Conservation (phyloP, 1,284 basidiomycete genomes). For the Ustilago shanxiensis region DNA sequence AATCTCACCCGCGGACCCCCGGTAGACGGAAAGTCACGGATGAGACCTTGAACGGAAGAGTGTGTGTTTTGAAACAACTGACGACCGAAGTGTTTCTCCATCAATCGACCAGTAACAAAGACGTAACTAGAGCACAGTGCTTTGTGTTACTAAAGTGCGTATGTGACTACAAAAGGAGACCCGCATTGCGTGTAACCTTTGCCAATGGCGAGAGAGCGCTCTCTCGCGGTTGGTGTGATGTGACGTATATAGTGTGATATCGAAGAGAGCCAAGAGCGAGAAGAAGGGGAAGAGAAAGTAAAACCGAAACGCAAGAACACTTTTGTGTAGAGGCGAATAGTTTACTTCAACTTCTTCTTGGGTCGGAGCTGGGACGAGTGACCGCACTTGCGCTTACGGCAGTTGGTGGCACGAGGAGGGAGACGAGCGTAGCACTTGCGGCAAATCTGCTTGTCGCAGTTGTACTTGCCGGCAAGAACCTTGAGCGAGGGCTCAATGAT, state of each 20-base stretch:
- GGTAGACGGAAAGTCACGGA: background rate
- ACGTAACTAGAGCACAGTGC: background rate
- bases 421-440: slow-evolving; percentile 99
- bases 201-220: slow-evolving; percentile 1
- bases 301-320: slow-evolving; percentile 9
- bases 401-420: slow-evolving; percentile 98
- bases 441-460: slow-evolving; percentile 78
- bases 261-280: slow-evolving; percentile 3
- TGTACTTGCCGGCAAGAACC: slow-evolving; percentile 89
- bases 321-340: slow-evolving; percentile 63
- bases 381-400: slow-evolving; percentile 78
- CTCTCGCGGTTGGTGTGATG: slow-evolving; percentile 1
- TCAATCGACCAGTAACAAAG: slow-evolving; percentile 2
- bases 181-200: background rate
- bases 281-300: background rate
- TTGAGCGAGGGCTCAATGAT: slow-evolving; percentile 70
- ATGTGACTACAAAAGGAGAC: slow-evolving; percentile 13
- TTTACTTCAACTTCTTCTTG: slow-evolving; percentile 95
- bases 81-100: background rate
- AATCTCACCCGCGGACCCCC: background rate
- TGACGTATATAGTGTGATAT: slow-evolving; percentile 10
- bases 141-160: background rate
- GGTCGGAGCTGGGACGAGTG: slow-evolving; percentile 73
- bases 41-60: background rate
- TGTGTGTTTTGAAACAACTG: slow-evolving; percentile 8